Percentiles rank a stretch among this genome's conserved stretches.
Evolutionary conservation across 2,329 filamentous ascomycete species (phyloP).

Genomic region (Colletotrichum viniferum): DNA sequence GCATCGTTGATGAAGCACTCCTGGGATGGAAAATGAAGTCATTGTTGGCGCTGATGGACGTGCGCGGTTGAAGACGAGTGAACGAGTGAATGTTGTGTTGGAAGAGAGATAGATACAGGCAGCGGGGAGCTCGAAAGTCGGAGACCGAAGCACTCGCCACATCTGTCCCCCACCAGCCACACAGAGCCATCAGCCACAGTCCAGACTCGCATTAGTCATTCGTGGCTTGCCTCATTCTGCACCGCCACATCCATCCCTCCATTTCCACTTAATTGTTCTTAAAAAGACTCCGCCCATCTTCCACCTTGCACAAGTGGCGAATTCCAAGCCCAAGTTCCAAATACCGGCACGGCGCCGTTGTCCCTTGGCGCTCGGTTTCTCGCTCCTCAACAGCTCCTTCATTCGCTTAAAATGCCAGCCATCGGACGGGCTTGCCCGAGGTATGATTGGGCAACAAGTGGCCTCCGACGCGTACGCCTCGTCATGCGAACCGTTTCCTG

Average conservation of each 20-base stretch:
- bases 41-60: background rate
- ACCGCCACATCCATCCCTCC: background rate
- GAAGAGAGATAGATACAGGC: no score
- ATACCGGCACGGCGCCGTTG: background rate
- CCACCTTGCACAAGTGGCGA: background rate
- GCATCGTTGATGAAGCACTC: background rate
- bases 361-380: background rate
- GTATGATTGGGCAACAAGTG: slow-evolving; percentile 6
- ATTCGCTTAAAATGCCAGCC: background rate
- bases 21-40: background rate
- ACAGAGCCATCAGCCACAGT: background rate
- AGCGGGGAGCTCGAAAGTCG: background rate
- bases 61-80: background rate
- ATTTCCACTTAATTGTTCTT: background rate
- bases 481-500: background rate
- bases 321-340: background rate
- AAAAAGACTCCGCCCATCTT: background rate
- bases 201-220: background rate
- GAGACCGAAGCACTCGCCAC: background rate
- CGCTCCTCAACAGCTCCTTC: background rate
- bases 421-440: background rate
- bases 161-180: background rate
- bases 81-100: background rate
- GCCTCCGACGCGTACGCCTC: slow-evolving; percentile 16
- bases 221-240: background rate